Percentiles rank a stretch among this genome's conserved stretches.
phyloP scores from a whole-genome alignment of 1,284 basidiomycete species.

The Pseudozyma hubeiensis region DNA sequence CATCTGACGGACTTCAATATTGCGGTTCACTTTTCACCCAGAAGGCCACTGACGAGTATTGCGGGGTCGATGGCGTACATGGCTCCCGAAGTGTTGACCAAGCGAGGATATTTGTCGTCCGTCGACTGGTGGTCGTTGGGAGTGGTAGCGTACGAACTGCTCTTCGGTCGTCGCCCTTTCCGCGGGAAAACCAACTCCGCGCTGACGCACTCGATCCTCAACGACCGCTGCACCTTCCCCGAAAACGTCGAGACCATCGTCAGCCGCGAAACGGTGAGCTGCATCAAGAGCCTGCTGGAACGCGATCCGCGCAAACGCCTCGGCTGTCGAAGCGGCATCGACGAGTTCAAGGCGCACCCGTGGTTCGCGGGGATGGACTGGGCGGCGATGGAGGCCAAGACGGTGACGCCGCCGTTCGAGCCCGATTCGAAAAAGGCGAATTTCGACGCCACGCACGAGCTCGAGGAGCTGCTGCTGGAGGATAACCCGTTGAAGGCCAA shows the following conservation, averaged over 20 bases:
- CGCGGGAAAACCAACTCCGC: conserved; percentile 64
- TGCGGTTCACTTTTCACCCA: conserved; percentile 92
- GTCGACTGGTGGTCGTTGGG: conserved; percentile 66
- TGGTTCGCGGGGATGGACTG: conserved; percentile 91
- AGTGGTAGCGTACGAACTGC: conserved; percentile 60
- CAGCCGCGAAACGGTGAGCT: conserved; percentile 48
- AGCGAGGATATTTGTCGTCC: conserved; percentile 59
- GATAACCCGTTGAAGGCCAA: conserved; percentile 97
- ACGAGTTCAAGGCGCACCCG: conserved; percentile 77
- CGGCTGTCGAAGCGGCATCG: conserved; percentile 80
- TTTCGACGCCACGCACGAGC: conserved; percentile 98
- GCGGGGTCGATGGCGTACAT: conserved; percentile 94
- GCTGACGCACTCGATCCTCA: conserved; percentile 60
- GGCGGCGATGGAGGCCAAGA: conserved; percentile 80
- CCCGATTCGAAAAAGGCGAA: conserved; percentile 98
- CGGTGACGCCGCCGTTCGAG: conserved; percentile 84
- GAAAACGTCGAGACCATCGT: conserved; percentile 63
- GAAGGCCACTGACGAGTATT: conserved; percentile 85
- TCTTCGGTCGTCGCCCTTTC: conserved; percentile 63
- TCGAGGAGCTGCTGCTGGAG: conserved; percentile 93
- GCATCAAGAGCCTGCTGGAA: conserved; percentile 75
- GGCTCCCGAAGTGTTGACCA: conserved; percentile 70
- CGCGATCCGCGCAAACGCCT: conserved; percentile 84
- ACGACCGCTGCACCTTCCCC: conserved; percentile 60
- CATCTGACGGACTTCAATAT: conserved; percentile 99